A percentile compares a stretch with the other conserved stretches of the same genome.
Conservation (phyloP, 495 filamentous ascomycete species). For the Neurospora sp. region DNA sequence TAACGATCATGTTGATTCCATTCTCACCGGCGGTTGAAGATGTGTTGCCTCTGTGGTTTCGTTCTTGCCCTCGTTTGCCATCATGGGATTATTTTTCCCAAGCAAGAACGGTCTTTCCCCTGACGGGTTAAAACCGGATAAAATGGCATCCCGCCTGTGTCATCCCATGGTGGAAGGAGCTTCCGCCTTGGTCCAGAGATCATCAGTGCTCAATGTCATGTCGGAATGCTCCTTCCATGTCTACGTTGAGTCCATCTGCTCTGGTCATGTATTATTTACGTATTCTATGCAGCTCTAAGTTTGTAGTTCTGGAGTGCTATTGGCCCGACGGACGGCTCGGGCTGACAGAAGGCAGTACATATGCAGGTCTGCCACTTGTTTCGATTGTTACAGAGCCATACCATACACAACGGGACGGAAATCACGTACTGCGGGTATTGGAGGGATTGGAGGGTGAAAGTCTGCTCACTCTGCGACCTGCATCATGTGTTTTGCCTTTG, state of each 20-base stretch:
- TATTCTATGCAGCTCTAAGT: background rate
- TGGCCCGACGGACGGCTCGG: no score
- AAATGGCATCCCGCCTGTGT: background rate
- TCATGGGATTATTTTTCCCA: no score
- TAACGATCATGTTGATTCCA: conserved; percentile 7
- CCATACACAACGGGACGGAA: no score
- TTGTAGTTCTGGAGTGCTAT: background rate
- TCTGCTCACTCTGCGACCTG: no score
- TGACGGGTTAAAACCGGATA: background rate
- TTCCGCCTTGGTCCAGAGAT: background rate
- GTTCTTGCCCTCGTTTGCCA: background rate
- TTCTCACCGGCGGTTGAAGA: background rate
- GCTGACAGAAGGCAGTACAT: no score
- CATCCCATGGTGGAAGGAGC: background rate
- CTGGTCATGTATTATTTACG: background rate
- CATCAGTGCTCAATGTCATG: background rate
- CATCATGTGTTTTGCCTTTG: no score
- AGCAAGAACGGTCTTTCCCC: no score
- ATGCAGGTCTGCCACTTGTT: no score
- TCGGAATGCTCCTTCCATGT: background rate
- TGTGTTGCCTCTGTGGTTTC: background rate
- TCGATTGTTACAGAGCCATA: no score
- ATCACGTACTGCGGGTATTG: no score
- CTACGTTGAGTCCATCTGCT: background rate
- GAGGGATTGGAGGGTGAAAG: no score